phyloP scores from a whole-genome alignment of 768 basidiomycete genomes.

The Auricularia auricula-judae region DNA sequence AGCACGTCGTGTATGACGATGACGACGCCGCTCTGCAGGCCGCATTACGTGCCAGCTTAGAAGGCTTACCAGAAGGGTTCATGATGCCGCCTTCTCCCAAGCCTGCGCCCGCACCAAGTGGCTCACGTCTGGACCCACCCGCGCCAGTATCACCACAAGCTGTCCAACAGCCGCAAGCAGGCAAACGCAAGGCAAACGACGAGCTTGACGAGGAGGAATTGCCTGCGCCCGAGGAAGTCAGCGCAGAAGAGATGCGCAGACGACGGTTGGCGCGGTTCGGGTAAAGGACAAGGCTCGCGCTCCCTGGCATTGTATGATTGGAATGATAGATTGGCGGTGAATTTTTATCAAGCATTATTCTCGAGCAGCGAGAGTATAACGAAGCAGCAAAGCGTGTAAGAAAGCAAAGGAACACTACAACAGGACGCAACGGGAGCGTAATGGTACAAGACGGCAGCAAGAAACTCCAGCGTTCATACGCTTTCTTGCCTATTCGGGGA shows the following conservation, averaged over 20 bases:
- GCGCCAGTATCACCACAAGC: too few species aligned
- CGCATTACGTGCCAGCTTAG: constrained; percentile 73
- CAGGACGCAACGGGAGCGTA: too few species aligned
- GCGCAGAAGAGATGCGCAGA: constrained; percentile 13
- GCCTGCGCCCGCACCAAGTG: constrained; percentile 7
- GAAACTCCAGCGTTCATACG: too few species aligned
- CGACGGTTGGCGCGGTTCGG: constrained; percentile 8
- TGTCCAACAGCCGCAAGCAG: not conserved
- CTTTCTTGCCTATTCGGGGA: not conserved
- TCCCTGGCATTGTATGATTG: too few species aligned
- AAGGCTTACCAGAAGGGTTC: constrained; percentile 46
- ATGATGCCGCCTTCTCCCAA: constrained; percentile 18
- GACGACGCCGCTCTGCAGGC: constrained; percentile 84
- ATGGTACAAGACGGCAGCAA: too few species aligned
- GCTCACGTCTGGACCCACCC: not conserved
- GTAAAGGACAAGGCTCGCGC: not conserved
- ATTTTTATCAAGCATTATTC: too few species aligned
- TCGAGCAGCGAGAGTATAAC: too few species aligned
- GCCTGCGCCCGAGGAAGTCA: constrained; percentile 9
- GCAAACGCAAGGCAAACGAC: constrained; percentile 1
- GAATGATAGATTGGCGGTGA: too few species aligned
- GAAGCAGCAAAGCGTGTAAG: too few species aligned
- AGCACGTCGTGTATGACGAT: constrained; percentile 60
- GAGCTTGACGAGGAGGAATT: not conserved
- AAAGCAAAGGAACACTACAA: too few species aligned